A percentile compares a stretch with the other conserved stretches of the same genome.
Evolutionary conservation across 768 basidiomycete genomes (phyloP).

Genomic region (Hygrophorus pudorinus): DNA sequence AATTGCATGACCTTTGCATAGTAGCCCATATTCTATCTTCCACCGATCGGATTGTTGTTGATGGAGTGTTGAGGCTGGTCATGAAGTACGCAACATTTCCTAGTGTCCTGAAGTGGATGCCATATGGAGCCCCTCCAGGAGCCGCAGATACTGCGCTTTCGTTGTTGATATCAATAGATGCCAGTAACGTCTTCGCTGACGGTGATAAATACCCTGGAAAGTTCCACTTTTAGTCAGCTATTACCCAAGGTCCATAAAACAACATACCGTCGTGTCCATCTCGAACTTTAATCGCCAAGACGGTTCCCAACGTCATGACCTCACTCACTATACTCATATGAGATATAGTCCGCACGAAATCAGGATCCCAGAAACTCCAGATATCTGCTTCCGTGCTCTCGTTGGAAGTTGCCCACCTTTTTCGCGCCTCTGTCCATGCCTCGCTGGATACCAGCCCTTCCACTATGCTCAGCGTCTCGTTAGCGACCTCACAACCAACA

Average conservation of each 20-base stretch:
- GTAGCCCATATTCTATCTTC: conserved; percentile 52
- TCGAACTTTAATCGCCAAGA: conserved; percentile 68
- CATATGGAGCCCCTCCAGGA: conserved; percentile 47
- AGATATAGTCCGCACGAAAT: conserved; percentile 60
- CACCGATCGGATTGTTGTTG: conserved; percentile 41
- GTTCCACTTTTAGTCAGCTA: not conserved
- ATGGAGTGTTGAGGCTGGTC: conserved; percentile 69
- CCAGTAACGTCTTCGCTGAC: conserved; percentile 54
- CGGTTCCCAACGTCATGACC: conserved; percentile 81
- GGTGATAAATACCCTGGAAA: conserved; percentile 45
- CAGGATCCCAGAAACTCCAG: conserved; percentile 87
- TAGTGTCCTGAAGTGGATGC: conserved; percentile 79
- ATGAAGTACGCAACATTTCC: conserved; percentile 93
- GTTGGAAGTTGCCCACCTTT: conserved; percentile 38
- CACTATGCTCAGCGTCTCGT: conserved; percentile 61
- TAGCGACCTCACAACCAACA: conserved; percentile 87
- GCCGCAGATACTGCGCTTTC: conserved; percentile 25
- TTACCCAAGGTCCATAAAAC: not conserved
- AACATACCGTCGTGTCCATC: conserved; percentile 44
- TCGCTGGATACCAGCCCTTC: conserved; percentile 39
- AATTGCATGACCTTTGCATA: not conserved
- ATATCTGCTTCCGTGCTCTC: conserved; percentile 18
- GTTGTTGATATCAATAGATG: conserved; percentile 31
- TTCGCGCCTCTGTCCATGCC: conserved; percentile 50
- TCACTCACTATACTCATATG: conserved; percentile 47